Conservation (phyloP, 345 rosid species). For the Populus tremula region DNA sequence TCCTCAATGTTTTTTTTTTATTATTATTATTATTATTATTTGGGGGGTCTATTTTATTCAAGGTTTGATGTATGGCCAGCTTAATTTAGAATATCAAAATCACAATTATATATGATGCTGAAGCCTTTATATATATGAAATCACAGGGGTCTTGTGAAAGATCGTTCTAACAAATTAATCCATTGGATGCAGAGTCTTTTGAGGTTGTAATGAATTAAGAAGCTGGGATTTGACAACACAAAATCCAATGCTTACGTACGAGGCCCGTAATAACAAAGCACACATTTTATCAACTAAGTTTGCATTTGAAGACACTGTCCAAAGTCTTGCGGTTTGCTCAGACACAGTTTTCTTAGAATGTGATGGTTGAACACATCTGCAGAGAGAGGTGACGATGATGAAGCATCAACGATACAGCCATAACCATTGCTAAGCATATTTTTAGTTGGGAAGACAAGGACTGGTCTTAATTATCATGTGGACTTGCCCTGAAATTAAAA, state of each 20-base stretch:
- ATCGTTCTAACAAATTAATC: not conserved
- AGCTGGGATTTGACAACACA: too few species aligned
- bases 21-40: too few species aligned
- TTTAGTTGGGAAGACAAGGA: not conserved
- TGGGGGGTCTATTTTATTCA: too few species aligned
- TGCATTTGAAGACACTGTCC: constrained; percentile 5
- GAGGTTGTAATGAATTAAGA: not conserved
- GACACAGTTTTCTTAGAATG: constrained; percentile 28
- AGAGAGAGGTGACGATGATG: constrained; percentile 3
- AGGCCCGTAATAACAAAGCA: not conserved
- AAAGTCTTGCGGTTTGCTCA: constrained; percentile 31
- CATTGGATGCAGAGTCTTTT: not conserved
- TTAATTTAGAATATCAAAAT: too few species aligned
- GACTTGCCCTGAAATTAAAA: not conserved
- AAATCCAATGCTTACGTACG: not conserved
- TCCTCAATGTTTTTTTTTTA: too few species aligned
- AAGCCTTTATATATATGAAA: too few species aligned
- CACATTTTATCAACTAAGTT: not conserved
- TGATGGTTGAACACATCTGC: constrained; percentile 34
- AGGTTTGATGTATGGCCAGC: too few species aligned
- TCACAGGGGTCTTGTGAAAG: too few species aligned
- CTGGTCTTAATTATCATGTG: not conserved
- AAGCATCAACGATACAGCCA: constrained; percentile 24
- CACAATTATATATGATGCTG: too few species aligned
- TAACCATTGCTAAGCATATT: not conserved